Evolutionary conservation across 495 filamentous ascomycete genomes (phyloP).

Genomic region (Talaromyces stipitatus): DNA sequence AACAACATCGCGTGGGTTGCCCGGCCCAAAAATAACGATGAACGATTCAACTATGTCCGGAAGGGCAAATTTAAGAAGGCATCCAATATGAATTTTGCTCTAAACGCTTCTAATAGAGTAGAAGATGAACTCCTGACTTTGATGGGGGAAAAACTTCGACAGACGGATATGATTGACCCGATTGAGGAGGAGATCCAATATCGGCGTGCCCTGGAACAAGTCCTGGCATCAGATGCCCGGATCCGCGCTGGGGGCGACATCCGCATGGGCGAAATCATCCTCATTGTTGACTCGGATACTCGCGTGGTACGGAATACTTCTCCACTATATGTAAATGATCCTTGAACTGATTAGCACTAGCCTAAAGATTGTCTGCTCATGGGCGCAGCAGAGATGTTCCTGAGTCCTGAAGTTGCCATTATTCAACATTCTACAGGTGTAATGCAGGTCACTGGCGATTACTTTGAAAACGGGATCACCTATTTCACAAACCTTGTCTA

Average conservation of each 20-base stretch:
- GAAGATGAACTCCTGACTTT: constrained; percentile 45
- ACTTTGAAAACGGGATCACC: constrained; percentile 36
- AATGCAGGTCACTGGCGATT: constrained; percentile 33
- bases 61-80: constrained; percentile 67
- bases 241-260: constrained; percentile 70
- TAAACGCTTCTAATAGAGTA: constrained; percentile 50
- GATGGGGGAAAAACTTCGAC: constrained; percentile 20
- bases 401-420: constrained; percentile 37
- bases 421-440: constrained; percentile 40
- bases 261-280: constrained; percentile 70
- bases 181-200: constrained; percentile 46
- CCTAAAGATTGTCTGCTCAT: constrained; percentile 39
- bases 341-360: not conserved
- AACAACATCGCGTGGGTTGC: constrained; percentile 56
- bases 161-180: constrained; percentile 30
- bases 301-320: constrained; percentile 35
- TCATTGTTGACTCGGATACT: constrained; percentile 67
- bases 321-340: not conserved
- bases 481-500: constrained; percentile 38
- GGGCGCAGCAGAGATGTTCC: constrained; percentile 39
- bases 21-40: constrained; percentile 31
- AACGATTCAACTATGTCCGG: constrained; percentile 36
- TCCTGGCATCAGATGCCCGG: constrained; percentile 50
- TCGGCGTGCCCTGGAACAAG: constrained; percentile 35
- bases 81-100: constrained; percentile 64